Evolutionary conservation across 2,329 filamentous ascomycete genomes (phyloP), one percentile per base, ranked within the genome.

Genomic region (Fusarium bulbicola): DNA sequence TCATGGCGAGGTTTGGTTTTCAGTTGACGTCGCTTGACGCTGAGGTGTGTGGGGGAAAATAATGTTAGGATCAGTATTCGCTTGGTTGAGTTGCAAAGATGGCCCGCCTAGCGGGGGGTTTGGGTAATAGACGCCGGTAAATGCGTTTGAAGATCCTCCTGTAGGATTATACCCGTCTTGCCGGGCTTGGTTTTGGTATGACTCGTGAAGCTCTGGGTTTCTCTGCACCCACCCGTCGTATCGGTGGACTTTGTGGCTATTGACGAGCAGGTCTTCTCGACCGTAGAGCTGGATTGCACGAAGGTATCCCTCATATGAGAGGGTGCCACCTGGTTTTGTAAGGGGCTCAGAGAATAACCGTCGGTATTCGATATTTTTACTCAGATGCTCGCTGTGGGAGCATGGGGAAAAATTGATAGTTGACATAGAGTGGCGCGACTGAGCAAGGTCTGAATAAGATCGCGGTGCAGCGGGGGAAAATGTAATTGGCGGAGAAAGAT

Each of bases 311-410:
- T 26, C 32, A 4, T 53, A 26, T 0, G 32, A 37, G 2, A 26
- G 3, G 1, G 49, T 16, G 1, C 32, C n/a, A 1, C 32, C 13
- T 0, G 49, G 18, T 4, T 37, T 52, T 0, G 18, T 5, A 0
- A 37, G 9, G 2, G 32, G 18, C 5, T 26, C 32, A 0, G 49
- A 52, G 9, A 26, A 52, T 0, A 52, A 0, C 0, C 49, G 32
- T 6, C n/a, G n/a, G 1, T 52, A 52, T 0, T 49, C 46, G 1
- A 16, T 3, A 1, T 49, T 14, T 6, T 16, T 49, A 1, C 20
- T 32, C 0, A 14, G 13, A 21, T 34, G 34, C 32, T 34, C 32
- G 14, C 14, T 34, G 14, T 34, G 32, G 6, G 32, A 34, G 32
- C 32, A 34, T 34, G 32, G 32, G 13, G 14, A 14, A 2, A 32